Evolutionary conservation across 2,329 filamentous ascomycete genomes (phyloP), one percentile per base, ranked within the genome.

Genomic region (Colletotrichum lupini): DNA sequence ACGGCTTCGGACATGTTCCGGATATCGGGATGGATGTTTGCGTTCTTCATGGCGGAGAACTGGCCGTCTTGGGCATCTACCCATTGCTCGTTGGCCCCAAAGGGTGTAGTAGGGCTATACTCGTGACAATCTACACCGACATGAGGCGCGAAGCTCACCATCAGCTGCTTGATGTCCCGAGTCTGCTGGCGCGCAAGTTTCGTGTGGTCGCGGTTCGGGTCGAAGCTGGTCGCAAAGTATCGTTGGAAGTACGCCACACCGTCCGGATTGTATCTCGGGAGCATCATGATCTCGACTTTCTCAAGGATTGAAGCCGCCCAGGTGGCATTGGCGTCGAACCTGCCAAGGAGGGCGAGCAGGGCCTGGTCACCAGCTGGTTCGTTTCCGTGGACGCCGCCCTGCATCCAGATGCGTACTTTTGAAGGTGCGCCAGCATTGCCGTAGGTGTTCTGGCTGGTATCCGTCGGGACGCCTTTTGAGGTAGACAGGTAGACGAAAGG

Each of bases 221-320:
- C 80, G 9, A 77, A 79, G 56, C 77, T 79, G 0, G 78, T 77
- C 0, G 80, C 77, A 0, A 82, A 65, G 0, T 67, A 73, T 2
- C 80, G 78, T 74, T 82, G 80, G 70, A 81, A 82, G 68, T 82
- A 82, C 26, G 76, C 78, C 2, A 81, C 78, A 1, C 80, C 80
- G n/a, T 82, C 80, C 0, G 80, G 79, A 35, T 82, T 82, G 28
- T 82, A 82, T 0, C 80, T 76, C 0, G 79, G 80, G 6, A 81
- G 53, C 14, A 82, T 57, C 12, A 81, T 60, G 1, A 82, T 76
- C 6, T 82, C 80, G 0, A 79, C 69, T 2, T 79, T 76, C 19
- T 77, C 71, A 0, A 82, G 78, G 0, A 82, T 53, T 3, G 75
- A 77, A 0, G 73, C 46, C 0, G 80, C 79, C 80, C 80, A 82